phyloP scores from a whole-genome alignment of 2,329 filamentous ascomycete species.

The Colletotrichum cuscutae region DNA sequence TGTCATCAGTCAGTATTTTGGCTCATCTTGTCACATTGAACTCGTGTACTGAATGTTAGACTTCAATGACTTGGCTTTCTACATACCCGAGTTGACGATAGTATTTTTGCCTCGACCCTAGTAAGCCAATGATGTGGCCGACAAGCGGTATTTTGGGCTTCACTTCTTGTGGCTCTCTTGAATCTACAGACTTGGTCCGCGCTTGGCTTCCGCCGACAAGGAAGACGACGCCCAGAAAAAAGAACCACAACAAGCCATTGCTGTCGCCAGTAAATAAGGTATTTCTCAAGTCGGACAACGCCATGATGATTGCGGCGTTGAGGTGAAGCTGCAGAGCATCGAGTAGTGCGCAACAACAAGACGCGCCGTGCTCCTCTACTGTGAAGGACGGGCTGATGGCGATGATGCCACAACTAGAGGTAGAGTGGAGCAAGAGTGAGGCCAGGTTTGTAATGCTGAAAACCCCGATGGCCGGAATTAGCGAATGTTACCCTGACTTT shows the following conservation, averaged over 20 bases:
- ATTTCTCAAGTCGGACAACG: background rate
- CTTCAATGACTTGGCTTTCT: background rate
- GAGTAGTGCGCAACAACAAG: background rate
- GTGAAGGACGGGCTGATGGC: background rate
- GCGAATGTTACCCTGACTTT: background rate
- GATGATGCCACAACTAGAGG: background rate
- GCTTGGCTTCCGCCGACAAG: background rate
- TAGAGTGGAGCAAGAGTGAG: background rate
- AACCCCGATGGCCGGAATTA: background rate
- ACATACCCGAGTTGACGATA: conserved; percentile 50
- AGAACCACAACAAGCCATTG: background rate
- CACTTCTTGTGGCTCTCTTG: conserved; percentile 54
- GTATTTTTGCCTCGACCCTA: conserved; percentile 49
- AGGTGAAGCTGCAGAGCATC: background rate
- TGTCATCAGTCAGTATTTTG: background rate
- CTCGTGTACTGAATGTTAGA: background rate
- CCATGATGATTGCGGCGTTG: background rate
- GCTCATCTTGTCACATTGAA: background rate
- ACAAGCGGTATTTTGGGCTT: conserved; percentile 53
- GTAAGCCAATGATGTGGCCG: conserved; percentile 57
- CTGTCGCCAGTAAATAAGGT: background rate
- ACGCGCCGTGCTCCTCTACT: background rate
- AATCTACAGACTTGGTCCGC: conserved; percentile 33
- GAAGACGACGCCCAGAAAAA: background rate
- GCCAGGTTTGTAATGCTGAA: background rate